Evolutionary conservation across 2,329 filamentous ascomycete species (phyloP), one percentile per base, ranked within the genome.

Genomic region (Emergomyces africanus): DNA sequence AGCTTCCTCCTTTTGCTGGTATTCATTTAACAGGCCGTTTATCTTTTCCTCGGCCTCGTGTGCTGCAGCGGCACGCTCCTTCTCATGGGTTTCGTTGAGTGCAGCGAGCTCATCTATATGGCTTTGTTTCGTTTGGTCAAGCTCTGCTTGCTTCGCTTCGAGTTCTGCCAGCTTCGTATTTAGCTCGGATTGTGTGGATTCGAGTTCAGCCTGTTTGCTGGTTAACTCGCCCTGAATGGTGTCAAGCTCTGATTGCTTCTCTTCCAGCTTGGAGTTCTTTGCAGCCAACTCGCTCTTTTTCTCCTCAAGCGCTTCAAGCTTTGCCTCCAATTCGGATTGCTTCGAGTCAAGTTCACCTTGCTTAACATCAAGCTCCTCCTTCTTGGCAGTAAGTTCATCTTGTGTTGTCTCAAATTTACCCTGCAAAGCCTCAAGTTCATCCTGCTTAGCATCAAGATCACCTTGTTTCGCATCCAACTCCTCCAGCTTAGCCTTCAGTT

Each of bases 231-330:
- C 48, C 33, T 63, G 54, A 50, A 60, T 57, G 3, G 57, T 46
- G 28, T 62, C 60, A 15, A 69, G 60, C 30, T 64, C 66, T 2
- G 56, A 54, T 53, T 66, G 61, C 49, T 66, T 62, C 10, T 54
- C 58, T 28, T 62, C 65, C 18, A 71, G 59, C 14, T 68, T 63
- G 5, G 58, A 51, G 54, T 69, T 61, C 23, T 68, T 35, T 57
- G 42, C 37, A 58, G 62, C 56, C 39, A 75, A 61, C 15, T 69
- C 69, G n/a, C 66, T 59, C 54, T 73, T 65, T 58, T 69, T 71
- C 20, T 64, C 64, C 28, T 69, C 65, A 33, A 72, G 63, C 46
- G 70, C 65, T 28, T 66, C 62, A 48, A 69, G 68, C 57, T 64
- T 67, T 5, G 62, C 51, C 41, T 63, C 59, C 15, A 69, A 57